Evolutionary conservation across 2,329 filamentous ascomycete species (phyloP).

Genomic region (Curvularia sp.): DNA sequence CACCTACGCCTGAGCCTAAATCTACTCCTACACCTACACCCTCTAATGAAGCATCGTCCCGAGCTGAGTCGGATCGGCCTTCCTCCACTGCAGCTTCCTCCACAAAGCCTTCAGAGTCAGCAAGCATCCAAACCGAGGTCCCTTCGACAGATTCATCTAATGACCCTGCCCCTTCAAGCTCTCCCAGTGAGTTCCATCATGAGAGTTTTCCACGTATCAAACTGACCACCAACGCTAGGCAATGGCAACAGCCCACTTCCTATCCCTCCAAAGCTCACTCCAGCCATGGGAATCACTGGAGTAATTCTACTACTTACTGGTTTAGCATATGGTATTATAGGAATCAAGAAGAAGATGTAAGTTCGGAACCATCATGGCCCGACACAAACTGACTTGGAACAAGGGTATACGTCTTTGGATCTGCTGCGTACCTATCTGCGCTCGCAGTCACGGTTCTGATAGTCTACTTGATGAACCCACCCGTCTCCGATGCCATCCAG

Average conservation of each 20-base stretch:
- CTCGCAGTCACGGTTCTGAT: constrained; percentile 82
- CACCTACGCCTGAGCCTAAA: constrained; percentile 18
- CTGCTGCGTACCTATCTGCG: constrained; percentile 74
- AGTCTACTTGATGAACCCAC: constrained; percentile 84
- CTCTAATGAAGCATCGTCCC: constrained; percentile 22
- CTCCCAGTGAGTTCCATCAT: constrained; percentile 24
- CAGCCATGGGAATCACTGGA: constrained; percentile 80
- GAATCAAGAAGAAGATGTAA: constrained; percentile 78
- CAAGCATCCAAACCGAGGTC: constrained; percentile 25
- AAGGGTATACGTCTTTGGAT: constrained; percentile 67
- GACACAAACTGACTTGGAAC: constrained; percentile 22
- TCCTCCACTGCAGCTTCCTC: constrained; percentile 24
- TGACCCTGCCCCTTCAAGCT: constrained; percentile 27
- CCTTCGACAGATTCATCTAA: constrained; percentile 26
- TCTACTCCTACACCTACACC: constrained; percentile 20
- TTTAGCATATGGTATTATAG: constrained; percentile 73
- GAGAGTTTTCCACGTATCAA: not conserved
- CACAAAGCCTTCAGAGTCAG: constrained; percentile 20
- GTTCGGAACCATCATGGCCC: not conserved
- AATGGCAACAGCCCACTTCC: constrained; percentile 61
- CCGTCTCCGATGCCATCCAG: constrained; percentile 76
- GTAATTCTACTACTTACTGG: constrained; percentile 77
- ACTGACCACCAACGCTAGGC: constrained; percentile 16
- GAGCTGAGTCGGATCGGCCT: constrained; percentile 19
- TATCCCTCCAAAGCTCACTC: constrained; percentile 75